Evolutionary conservation across 2,329 filamentous ascomycete genomes (phyloP), one percentile per base, ranked within the genome.

Genomic region (Epichloe aotearoae): DNA sequence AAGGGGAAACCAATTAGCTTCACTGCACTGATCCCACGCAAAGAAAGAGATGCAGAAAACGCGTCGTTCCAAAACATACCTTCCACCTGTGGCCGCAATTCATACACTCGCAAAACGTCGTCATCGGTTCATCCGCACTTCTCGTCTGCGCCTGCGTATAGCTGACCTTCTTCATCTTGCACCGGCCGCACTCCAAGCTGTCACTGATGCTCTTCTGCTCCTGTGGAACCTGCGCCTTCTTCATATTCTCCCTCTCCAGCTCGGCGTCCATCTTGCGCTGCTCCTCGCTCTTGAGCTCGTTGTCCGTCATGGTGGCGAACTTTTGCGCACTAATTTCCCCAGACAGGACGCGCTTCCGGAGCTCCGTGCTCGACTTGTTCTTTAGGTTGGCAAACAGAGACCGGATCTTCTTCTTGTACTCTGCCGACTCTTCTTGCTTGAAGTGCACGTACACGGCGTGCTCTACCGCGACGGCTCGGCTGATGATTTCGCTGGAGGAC

Each of bases 141-240:
- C 93, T 79, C 15, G 93, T 98, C 75, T 98, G 93, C 4, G 93
- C 93, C 71, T 98, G 93, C 46, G 82, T 88, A 70, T 98, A 98
- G 68, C 85, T 89, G 64, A 97, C 93, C 75, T 88, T 90, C 74
- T 86, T 90, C 77, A 95, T 78, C 61, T 86, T 86, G 71, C 93
- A 98, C 68, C 89, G 90, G 63, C 88, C 81, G 71, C 93, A 98
- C 69, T 88, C 84, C 62, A 97, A 76, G 52, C 84, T 87, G 64
- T 86, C 84, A 65, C 84, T 89, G 70, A 96, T 88, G 64, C 85
- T 90, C 76, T 89, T 93, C 70, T 95, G 85, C 17, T 82, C 86
- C 75, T 90, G 86, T 52, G 91, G 87, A 11, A 95, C 90, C 82
- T 97, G 94, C 1, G 93, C 88, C 69, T 91, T 88, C 73, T 89